Base-by-base conservation (phyloP, 768 basidiomycete genomes). In the Leccinum subtestaceum region DNA sequence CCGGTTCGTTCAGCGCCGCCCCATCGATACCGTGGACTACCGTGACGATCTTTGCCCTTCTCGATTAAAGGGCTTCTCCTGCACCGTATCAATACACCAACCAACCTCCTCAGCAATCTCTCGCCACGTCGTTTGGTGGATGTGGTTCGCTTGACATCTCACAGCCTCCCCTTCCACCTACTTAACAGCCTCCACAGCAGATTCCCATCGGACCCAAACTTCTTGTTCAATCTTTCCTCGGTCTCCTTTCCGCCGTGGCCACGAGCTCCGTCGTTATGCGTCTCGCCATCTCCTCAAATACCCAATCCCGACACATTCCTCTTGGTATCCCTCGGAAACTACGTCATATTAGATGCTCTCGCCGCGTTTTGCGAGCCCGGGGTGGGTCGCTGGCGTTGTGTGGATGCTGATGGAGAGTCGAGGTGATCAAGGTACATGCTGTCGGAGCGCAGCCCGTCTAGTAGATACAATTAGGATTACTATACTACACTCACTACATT, bases 291-390 rank as follows among this genome's bases (percentile, higher is more conserved):
- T 82, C 87, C 21, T 82, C 86, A 31, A 89, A 92, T 68, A 80
- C 82, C 2, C 86, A 88, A 84, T 96, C 60, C 87, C 87, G 1
- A 89, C 90, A 0, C 34, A 81, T 94, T 53, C 89, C 90, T 2
- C 79, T 91, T 2, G 81, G 87, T 11, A 81, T 95, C n/a, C 91
- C 93, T 1, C 78, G 95, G 17, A 91, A 95, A 66, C 79, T 96
- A 53, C 4, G 85, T 89, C 0, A 76, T 95, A 3, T 91, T 95
- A 61, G 85, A 91, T 45, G 84, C 91, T 0, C 76, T 95, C 10
- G 82, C 89, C 5, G 85, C 92, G 1, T 95, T 96, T 74, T 91
- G 91, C 60, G 80, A 84, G 54, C 88, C 92, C 6, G 92, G 91
- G 11, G 91, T 87, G 0, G 89, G 66, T 72, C 13, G 75, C 81